Percentiles rank a stretch among this genome's conserved stretches.
Evolutionary conservation across 805 yeast genomes (phyloP).

Genomic region (Jamesozyma spencerorum): DNA sequence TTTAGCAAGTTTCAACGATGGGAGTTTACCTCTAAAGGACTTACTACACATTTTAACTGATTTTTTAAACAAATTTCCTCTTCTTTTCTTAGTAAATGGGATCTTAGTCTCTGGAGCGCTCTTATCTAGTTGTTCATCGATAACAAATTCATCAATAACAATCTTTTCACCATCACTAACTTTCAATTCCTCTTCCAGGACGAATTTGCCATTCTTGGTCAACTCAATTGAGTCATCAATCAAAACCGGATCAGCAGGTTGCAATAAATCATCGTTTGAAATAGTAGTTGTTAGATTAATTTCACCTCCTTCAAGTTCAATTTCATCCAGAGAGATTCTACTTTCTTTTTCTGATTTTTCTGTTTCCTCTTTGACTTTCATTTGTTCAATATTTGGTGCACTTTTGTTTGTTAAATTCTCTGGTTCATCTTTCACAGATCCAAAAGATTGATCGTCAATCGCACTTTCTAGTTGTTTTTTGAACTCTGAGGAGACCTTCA

Average conservation of each 20-base stretch:
- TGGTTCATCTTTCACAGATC: too few relatives aligned
- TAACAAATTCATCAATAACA: neutral
- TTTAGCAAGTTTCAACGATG: too few relatives aligned
- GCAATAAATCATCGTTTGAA: neutral
- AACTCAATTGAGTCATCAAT: neutral
- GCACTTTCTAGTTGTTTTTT: slow-evolving; percentile 26
- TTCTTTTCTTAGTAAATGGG: neutral
- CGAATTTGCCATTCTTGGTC: neutral
- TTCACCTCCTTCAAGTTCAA: neutral
- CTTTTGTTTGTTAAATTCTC: too few relatives aligned
- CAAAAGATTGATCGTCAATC: neutral
- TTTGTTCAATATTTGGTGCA: too few relatives aligned
- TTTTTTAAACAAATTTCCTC: too few relatives aligned
- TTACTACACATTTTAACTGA: too few relatives aligned
- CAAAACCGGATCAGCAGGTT: neutral
- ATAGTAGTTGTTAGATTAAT: neutral
- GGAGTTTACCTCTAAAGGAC: too few relatives aligned
- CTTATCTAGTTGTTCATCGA: neutral
- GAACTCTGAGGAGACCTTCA: slow-evolving; percentile 26
- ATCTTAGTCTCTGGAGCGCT: neutral
- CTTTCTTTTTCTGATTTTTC: too few relatives aligned
- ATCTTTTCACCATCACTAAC: neutral
- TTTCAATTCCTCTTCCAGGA: neutral
- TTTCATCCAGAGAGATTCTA: too few relatives aligned
- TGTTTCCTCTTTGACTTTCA: too few relatives aligned